Base-by-base conservation (phyloP, 306 rosid species). In the Pterocarpus santalinus region DNA sequence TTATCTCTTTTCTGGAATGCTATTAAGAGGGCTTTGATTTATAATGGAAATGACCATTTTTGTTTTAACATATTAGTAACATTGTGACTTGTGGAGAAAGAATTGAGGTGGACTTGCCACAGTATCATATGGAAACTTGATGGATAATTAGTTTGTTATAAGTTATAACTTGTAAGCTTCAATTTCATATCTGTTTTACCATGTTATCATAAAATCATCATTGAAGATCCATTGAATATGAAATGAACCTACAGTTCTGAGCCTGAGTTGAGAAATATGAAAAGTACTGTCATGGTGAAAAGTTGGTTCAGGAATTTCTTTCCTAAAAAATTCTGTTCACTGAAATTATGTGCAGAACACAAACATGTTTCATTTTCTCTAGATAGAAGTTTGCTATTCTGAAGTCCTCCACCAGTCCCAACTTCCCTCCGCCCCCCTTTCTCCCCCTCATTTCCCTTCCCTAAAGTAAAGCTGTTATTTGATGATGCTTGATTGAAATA, bases 21-120 rank as follows among this genome's bases (percentile, higher is more conserved):
- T 35, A 17, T 5, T 53, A 38, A n/a, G 22, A 68, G 38, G 49
- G 35, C 57, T 81, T 44, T 82, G 34, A 15, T 39, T 69, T 76
- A 71, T 6, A 10, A 70, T 61, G 33, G 41, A 43, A 33, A 67
- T 70, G 28, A 39, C 62, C 52, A 33, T 34, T 33, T 69, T 57
- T 13, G 1, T 64, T 43, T 51, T 5, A 53, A 35, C 70, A 7
- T 44, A 67, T 22, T 15, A 43, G 51, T 68, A 28, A 39, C 49
- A 43, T 30, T 47, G 51, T 69, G 34, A 10, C 51, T 47, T 35
- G 7, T 51, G 69, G 65, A 46, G 28, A 32, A 46, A 2, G 69
- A 81, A 55, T 81, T 43, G 30, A 64, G 76, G 16, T 60, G 44
- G 16, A 72, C 33, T 43, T 46, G 22, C 53, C 32, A 9, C 34